Conservation (phyloP, 345 rosid species). For the Eucalyptus erythrocorys region DNA sequence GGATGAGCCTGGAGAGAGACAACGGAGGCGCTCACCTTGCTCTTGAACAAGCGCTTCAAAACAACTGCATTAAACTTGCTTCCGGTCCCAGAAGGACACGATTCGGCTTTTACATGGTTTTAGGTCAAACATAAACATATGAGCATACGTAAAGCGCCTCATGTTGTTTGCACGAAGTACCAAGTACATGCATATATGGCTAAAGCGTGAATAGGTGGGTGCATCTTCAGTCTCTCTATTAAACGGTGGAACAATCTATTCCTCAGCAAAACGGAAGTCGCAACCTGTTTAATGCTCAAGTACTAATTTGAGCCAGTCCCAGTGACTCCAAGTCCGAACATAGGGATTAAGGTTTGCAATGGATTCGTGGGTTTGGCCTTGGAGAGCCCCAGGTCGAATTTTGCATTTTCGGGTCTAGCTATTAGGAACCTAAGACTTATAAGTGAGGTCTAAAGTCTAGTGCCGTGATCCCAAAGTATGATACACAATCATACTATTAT, state of each 20-base stretch:
- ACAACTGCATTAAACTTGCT: constrained; percentile 67
- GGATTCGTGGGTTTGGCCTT: no score
- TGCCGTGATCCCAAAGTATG: no score
- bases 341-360: no score
- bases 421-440: no score
- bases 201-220: background rate
- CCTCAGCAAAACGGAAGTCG: background rate
- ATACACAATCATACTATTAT: no score
- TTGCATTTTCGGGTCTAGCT: no score
- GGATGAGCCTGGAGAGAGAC: constrained; percentile 46
- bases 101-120: constrained; percentile 17
- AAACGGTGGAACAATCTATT: background rate
- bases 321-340: no score
- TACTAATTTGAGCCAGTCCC: no score
- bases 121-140: background rate
- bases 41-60: constrained; percentile 67
- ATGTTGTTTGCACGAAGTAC: background rate
- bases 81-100: constrained; percentile 51
- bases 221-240: background rate
- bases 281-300: no score
- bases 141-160: background rate
- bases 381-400: no score
- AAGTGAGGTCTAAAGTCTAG: no score
- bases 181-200: background rate
- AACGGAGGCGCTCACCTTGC: constrained; percentile 52